Conservation (phyloP, 495 filamentous ascomycete genomes). For the Choiromyces venosus region DNA sequence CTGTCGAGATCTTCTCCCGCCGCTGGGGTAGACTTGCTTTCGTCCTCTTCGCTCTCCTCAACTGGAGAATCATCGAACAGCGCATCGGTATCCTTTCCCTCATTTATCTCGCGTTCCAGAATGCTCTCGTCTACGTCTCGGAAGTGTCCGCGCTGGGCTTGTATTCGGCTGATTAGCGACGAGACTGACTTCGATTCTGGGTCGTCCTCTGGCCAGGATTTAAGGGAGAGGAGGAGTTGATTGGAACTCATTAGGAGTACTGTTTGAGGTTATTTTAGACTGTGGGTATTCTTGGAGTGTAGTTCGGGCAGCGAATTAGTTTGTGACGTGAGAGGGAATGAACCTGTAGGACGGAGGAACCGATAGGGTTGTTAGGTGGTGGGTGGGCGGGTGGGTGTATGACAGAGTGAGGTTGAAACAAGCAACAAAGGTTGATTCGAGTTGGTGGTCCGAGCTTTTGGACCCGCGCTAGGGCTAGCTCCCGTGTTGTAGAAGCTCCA, state of each 20-base stretch:
- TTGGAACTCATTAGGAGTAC: conserved; percentile 15
- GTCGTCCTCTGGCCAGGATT: conserved; percentile 53
- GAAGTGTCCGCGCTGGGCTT: conserved; percentile 67
- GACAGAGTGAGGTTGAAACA: not conserved
- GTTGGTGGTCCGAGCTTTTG: not conserved
- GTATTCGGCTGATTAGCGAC: conserved; percentile 70
- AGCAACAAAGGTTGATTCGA: not conserved
- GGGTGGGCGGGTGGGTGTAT: too few relatives aligned
- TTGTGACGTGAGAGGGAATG: not conserved
- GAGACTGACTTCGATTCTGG: conserved; percentile 57
- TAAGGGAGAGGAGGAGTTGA: conserved; percentile 54
- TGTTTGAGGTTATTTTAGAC: conserved; percentile 21
- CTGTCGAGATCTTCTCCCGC: conserved; percentile 25
- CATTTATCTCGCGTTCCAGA: conserved; percentile 36
- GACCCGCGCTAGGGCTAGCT: not conserved
- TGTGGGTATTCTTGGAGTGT: conserved; percentile 1
- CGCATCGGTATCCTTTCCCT: conserved; percentile 29
- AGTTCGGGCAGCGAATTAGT: not conserved
- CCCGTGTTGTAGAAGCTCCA: not conserved
- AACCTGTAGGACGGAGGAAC: not conserved
- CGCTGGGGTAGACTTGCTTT: conserved; percentile 32
- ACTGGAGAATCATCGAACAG: conserved; percentile 32
- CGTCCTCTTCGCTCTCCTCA: conserved; percentile 35
- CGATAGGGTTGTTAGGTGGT: not conserved
- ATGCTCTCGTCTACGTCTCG: conserved; percentile 45